Evolutionary conservation across 75 land plant species (phyloP), one percentile per base, ranked within the genome.

Genomic region (Gnetum montanum): DNA sequence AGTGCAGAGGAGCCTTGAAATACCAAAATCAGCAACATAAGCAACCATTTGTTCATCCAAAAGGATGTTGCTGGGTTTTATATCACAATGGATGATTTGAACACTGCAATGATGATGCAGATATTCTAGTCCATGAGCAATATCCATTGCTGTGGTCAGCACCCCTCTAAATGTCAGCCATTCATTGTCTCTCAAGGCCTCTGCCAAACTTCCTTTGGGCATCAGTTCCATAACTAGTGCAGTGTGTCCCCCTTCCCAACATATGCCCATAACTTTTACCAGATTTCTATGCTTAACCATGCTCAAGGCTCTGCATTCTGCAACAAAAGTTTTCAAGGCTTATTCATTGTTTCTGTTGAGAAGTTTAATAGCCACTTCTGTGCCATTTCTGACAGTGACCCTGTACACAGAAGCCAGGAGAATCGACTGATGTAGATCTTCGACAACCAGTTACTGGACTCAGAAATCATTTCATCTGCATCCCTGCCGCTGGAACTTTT

Each of bases 1-100:
- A 22, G n/a, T 29, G 40, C 6, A 26, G 7, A 25, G 23, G 15
- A 57, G 16, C 3, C 8, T 8, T 29, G 66, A 64, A 40, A 64
- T 57, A 16, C 64, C 66, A 59, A 64, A 43, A 25, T 64, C 66
- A 38, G 68, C 25, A 23, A 64, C 15, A n/a, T 60, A 27, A 2
- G 64, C 49, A 25, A 30, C 43, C 61, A 64, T 34, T n/a, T 59
- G 20, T 3, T 5, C 7, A 34, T 64, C 66, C 26, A 64, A 26
- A 64, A 64, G 64, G 3, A 64, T 26, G 43, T 64, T 64, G 61
- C 59, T 57, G 13, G 66, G 66, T 34, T 64, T 64, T 28, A 64
- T 22, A 60, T 64, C 65, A 19, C 60, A 54, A 30, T 64, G 66
- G 15, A 64, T 13, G 7, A 64, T 26, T 33, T 65, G 58, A 1